These are phyloP conservation scores for Beauveria australis DNA, from an alignment of 2,329 filamentous ascomycete species.

Conservation along the genomic window DNA sequence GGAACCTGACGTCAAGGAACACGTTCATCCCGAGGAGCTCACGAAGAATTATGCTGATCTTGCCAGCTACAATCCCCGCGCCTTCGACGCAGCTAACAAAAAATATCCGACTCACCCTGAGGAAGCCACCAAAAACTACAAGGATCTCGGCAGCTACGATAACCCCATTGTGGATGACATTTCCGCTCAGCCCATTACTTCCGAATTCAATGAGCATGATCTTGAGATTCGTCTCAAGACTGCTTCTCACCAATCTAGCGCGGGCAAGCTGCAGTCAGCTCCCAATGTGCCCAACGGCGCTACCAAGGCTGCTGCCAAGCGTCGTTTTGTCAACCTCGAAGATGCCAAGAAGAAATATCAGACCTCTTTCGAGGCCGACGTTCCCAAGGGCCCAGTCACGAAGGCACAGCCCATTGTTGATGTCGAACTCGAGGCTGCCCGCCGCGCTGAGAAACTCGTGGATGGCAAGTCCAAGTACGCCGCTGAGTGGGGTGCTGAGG, in stretches of 20 bases:
- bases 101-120: conserved; percentile 24
- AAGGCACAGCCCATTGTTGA: neutral
- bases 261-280: neutral
- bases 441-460: conserved; percentile 3
- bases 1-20: conserved; percentile 18
- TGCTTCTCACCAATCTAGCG: conserved; percentile 2
- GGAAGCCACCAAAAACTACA: conserved; percentile 19
- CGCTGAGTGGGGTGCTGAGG: conserved; percentile 7
- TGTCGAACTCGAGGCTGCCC: conserved; percentile 1
- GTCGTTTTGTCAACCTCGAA: conserved; percentile 6
- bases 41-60: conserved; percentile 34
- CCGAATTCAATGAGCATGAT: conserved; percentile 2
- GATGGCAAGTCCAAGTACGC: conserved; percentile 6
- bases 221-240: neutral
- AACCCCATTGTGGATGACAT: conserved; percentile 17
- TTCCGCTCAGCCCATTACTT: neutral
- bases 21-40: conserved; percentile 30
- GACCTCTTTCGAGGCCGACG: conserved; percentile 1
- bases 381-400: neutral
- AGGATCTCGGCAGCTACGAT: conserved; percentile 19
- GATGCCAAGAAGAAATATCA: conserved; percentile 10
- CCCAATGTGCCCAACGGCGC: neutral
- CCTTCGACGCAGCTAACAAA: conserved; percentile 21
- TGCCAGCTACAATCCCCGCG: conserved; percentile 27
- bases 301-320: conserved; percentile 1